These are phyloP conservation scores for Balamuthia mandrillaris DNA, from an alignment of 208 protist genomes.

Conservation along the genomic window DNA sequence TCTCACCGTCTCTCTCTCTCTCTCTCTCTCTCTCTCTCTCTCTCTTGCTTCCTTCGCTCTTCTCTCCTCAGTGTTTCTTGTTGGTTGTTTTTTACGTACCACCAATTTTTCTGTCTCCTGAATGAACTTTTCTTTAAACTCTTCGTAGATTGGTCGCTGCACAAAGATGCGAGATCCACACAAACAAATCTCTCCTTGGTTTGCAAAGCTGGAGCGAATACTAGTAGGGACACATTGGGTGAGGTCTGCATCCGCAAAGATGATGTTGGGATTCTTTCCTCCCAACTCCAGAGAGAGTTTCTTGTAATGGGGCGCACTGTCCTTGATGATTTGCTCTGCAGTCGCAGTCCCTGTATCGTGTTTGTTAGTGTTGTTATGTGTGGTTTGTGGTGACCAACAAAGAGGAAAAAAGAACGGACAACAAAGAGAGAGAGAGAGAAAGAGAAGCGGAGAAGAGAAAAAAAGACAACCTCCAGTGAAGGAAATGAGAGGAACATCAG, in stretches of 20 bases:
- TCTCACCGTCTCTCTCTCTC: not conserved
- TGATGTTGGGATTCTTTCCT: slow-evolving; percentile 75
- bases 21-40: too few species aligned
- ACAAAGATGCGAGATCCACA: slow-evolving; percentile 73
- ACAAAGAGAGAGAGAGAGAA: too few species aligned
- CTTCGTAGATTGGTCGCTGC: slow-evolving; percentile 70
- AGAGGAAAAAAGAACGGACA: too few species aligned
- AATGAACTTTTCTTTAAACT: slow-evolving; percentile 68
- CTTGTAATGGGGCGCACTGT: slow-evolving; percentile 60
- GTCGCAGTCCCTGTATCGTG: too few species aligned
- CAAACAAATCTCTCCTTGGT: slow-evolving; percentile 76
- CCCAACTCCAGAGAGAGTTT: slow-evolving; percentile 78
- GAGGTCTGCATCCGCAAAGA: slow-evolving; percentile 67
- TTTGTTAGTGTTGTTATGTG: too few species aligned
- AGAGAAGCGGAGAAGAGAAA: too few species aligned
- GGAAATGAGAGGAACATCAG: slow-evolving; percentile 63
- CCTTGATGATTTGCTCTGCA: slow-evolving; percentile 28
- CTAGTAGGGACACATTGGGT: slow-evolving; percentile 39
- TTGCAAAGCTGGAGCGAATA: slow-evolving; percentile 51
- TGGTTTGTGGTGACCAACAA: too few species aligned
- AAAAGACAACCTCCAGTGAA: slow-evolving; percentile 76
- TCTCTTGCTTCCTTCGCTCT: too few species aligned
- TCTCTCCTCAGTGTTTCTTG: too few species aligned
- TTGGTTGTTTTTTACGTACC: too few species aligned
- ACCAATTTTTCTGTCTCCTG: slow-evolving; percentile 7